Evolutionary conservation across 2,329 filamentous ascomycete genomes (phyloP).

Genomic region (Trichocomaceae sp.): DNA sequence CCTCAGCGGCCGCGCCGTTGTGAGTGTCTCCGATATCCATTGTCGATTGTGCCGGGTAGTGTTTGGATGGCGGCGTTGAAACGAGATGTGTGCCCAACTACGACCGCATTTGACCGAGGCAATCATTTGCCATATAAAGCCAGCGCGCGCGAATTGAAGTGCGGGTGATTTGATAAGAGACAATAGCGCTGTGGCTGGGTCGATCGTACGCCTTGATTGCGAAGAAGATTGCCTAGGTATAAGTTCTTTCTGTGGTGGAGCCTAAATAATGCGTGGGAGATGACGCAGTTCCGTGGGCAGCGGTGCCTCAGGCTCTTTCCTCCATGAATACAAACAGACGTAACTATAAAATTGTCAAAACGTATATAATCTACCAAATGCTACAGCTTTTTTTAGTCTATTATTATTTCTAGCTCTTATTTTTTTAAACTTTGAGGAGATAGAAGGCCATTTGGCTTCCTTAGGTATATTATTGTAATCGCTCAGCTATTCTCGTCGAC

Average conservation of each 20-base stretch:
- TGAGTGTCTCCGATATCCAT: constrained; percentile 19
- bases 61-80: neutral
- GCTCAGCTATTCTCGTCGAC: too few relatives aligned
- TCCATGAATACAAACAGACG: too few relatives aligned
- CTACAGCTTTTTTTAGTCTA: too few relatives aligned
- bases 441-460: too few relatives aligned
- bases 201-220: too few relatives aligned
- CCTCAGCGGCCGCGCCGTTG: constrained; percentile 21
- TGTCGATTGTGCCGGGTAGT: neutral
- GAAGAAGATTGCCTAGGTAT: neutral
- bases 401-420: too few relatives aligned
- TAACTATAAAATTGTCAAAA: too few relatives aligned
- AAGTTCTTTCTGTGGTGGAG: neutral
- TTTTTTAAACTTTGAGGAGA: too few relatives aligned
- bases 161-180: neutral
- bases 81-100: constrained; percentile 2
- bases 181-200: neutral
- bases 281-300: neutral
- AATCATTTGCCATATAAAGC: constrained; percentile 9
- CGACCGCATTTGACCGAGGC: constrained; percentile 6
- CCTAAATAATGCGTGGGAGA: neutral
- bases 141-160: neutral
- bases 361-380: too few relatives aligned
- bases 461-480: too few relatives aligned
- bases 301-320: neutral